Conservation (phyloP, 306 rosid species). For the Trifolium pratense region DNA sequence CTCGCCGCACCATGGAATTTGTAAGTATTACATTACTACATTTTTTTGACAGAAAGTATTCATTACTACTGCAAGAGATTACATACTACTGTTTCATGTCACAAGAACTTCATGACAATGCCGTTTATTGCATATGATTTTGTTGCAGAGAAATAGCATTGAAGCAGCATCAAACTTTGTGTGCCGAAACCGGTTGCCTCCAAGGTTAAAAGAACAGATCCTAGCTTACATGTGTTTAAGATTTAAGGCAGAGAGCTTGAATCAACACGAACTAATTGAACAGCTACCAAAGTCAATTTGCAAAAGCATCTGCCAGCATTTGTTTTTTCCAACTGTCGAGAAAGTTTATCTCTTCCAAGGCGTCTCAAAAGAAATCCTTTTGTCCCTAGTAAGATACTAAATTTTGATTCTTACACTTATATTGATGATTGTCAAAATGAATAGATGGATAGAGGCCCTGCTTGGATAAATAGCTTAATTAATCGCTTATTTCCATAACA, state of each 20-base stretch:
- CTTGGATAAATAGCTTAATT: neutral
- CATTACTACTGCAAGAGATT: no score
- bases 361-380: conserved; percentile 67
- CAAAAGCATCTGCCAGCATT: conserved; percentile 72
- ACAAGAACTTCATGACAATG: conserved; percentile 14
- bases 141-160: conserved; percentile 75
- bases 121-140: conserved; percentile 26
- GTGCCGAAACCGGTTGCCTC: conserved; percentile 73
- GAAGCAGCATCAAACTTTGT: conserved; percentile 90
- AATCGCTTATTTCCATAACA: neutral
- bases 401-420: neutral
- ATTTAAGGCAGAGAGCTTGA: conserved; percentile 89
- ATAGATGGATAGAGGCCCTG: no score
- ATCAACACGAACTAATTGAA: conserved; percentile 76
- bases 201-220: conserved; percentile 72
- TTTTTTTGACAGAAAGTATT: no score
- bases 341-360: conserved; percentile 81
- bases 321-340: conserved; percentile 69
- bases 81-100: conserved; percentile 2
- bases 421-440: no score
- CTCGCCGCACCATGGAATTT: conserved; percentile 96
- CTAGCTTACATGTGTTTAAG: conserved; percentile 91
- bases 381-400: conserved; percentile 55
- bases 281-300: conserved; percentile 88
- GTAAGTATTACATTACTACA: conserved; percentile 46